Evolutionary conservation across 2,329 filamentous ascomycete species (phyloP), one percentile per base, ranked within the genome.

Genomic region (Zasmidium citrigriseum): DNA sequence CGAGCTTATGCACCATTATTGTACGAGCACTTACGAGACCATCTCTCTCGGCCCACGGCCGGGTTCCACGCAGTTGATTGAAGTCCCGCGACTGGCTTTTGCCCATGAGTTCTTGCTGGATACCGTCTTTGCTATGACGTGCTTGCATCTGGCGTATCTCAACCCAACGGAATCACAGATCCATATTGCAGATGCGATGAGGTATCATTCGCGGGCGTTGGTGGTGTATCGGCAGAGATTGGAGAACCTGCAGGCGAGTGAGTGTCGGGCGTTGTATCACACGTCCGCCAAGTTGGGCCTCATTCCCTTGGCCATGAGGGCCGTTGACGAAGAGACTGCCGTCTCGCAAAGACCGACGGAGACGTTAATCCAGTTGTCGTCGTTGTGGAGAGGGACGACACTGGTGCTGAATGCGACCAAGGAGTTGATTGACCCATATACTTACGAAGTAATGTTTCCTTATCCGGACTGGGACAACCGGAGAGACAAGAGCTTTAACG

Each of bases 1-100:
- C 21, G 64, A 64, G 54, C 55, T 67, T 21, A 63, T 67, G 58
- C 64, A 67, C 23, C 64, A 66, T 9, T 67, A 61, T 46, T 52
- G 53, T 14, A 62, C 64, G 5, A 58, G 55, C 12, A 66, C 65
- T 14, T 64, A 54, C 29, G 46, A 55, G 23, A 63, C 59, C 11
- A 23, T 66, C 24, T 21, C 29, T 12, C 29, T 52, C 5, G 21
- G 24, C 18, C 34, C 34, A 4, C 34, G 34, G 4, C 34, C 34
- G 5, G 34, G 34, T 10, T 7, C 34, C 34, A 41, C 34, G 34
- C 34, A 41, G 21, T 52, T 52, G 11, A 25, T 66, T 24, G 62
- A 66, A 16, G 25, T 66, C 1, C 65, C 65, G 20, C 55, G 56
- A 11, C 54, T 64, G 10, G 65, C 62, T 12, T 57, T 66, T 20